A percentile compares a stretch with the other conserved stretches of the same genome.
These are phyloP conservation scores for Thraustotheca clavata DNA, from an alignment of 352 stramenopile genomes.

Conservation along the genomic window DNA sequence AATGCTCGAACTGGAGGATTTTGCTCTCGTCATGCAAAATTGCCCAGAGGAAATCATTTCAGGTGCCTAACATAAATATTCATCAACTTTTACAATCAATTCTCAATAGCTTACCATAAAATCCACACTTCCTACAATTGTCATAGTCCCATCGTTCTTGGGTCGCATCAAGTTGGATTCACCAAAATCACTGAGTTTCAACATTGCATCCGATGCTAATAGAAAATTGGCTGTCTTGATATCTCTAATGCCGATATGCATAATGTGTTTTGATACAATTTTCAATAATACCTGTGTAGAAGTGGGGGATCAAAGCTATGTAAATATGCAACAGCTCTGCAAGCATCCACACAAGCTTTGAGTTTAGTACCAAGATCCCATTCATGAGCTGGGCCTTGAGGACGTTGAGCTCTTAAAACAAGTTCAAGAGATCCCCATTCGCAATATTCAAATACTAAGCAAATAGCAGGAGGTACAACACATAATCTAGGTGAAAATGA, in stretches of 20 bases:
- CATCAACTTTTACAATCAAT: background rate
- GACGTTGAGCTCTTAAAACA: constrained; percentile 38
- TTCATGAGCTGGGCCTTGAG: constrained; percentile 26
- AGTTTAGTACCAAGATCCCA: constrained; percentile 66
- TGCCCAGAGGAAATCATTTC: no score
- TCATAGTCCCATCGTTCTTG: constrained; percentile 54
- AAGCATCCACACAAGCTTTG: constrained; percentile 78
- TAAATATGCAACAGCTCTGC: constrained; percentile 67
- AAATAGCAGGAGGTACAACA: constrained; percentile 76
- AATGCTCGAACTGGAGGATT: no score
- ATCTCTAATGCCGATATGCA: constrained; percentile 24
- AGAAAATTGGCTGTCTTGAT: constrained; percentile 86
- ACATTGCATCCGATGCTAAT: constrained; percentile 59
- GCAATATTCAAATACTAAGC: constrained; percentile 81
- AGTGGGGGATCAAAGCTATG: constrained; percentile 77
- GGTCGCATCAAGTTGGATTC: constrained; percentile 75
- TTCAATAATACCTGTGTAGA: constrained; percentile 36
- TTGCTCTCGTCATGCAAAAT: no score
- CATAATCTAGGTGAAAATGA: constrained; percentile 29
- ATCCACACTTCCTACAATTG: constrained; percentile 75
- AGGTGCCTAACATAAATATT: background rate
- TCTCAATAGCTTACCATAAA: constrained; percentile 46
- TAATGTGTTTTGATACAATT: background rate
- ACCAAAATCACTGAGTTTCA: constrained; percentile 82
- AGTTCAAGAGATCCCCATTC: constrained; percentile 65